Evolutionary conservation across 1,284 basidiomycete species (phyloP).

Genomic region (Cystobasidiaceae sp.): DNA sequence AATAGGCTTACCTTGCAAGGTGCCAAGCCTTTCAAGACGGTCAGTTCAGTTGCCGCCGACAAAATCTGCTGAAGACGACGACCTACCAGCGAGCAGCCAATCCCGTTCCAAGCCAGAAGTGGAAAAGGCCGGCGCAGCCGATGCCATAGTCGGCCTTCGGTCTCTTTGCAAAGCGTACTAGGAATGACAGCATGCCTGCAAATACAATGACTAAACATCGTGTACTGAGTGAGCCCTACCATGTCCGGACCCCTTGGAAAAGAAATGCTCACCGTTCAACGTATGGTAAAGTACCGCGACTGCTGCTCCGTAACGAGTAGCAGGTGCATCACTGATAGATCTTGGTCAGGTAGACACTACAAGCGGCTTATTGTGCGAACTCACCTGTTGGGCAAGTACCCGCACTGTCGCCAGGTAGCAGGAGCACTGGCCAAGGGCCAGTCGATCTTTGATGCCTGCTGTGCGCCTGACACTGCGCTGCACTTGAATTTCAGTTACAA

Average conservation of each 20-base stretch:
- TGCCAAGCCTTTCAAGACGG: not conserved
- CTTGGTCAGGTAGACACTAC: not conserved
- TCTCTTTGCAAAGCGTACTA: not conserved
- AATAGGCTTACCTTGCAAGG: conserved; percentile 1
- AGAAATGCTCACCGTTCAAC: not conserved
- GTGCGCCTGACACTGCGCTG: conserved; percentile 9
- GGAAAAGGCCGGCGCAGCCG: not conserved
- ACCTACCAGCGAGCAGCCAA: conserved; percentile 4
- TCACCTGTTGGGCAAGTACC: conserved; percentile 14
- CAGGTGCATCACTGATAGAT: conserved; percentile 6
- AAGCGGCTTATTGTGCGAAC: not conserved
- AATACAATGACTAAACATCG: not conserved
- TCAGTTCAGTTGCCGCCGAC: not conserved
- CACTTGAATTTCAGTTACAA: not conserved
- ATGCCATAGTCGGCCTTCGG: conserved; percentile 6
- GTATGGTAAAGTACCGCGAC: conserved; percentile 1
- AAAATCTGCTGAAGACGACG: no score
- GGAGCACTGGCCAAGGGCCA: conserved; percentile 10
- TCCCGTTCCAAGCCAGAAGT: conserved; percentile 5
- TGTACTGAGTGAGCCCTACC: not conserved
- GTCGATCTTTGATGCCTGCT: conserved; percentile 4
- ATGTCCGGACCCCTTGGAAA: not conserved
- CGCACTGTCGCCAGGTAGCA: not conserved
- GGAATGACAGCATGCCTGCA: conserved; percentile 1
- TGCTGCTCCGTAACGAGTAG: conserved; percentile 9